A percentile compares a stretch with the other conserved stretches of the same genome.
These are phyloP conservation scores for Lizonia empirigonia DNA, from an alignment of 2,329 filamentous ascomycete genomes.

Conservation along the genomic window DNA sequence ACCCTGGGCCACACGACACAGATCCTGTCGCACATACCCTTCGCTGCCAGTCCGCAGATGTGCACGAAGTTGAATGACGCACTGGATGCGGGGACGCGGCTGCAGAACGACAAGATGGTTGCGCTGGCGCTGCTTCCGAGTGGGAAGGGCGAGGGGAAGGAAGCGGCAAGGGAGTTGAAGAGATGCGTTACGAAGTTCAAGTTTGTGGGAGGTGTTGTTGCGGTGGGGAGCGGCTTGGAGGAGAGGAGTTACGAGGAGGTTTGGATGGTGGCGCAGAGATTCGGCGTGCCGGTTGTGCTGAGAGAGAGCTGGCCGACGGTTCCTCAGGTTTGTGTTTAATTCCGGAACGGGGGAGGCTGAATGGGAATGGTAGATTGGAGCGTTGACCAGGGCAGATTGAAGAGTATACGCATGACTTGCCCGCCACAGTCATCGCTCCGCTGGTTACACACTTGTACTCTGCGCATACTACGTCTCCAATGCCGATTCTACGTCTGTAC, in stretches of 20 bases:
- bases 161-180: constrained; percentile 46
- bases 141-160: constrained; percentile 31
- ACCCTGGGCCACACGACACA: constrained; percentile 28
- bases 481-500: constrained; percentile 58
- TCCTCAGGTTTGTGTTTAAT: constrained; percentile 21
- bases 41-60: constrained; percentile 18
- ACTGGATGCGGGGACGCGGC: constrained; percentile 23
- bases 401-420: constrained; percentile 20
- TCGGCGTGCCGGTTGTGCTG: constrained; percentile 48
- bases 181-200: constrained; percentile 52
- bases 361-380: background rate
- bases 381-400: constrained; percentile 19
- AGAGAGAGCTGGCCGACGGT: constrained; percentile 27
- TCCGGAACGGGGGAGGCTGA: no score
- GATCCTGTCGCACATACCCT: constrained; percentile 35
- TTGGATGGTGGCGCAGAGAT: constrained; percentile 48
- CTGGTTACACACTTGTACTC: constrained; percentile 42
- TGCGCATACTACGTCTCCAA: constrained; percentile 58
- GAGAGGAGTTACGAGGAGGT: constrained; percentile 51
- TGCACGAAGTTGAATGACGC: constrained; percentile 36
- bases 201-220: constrained; percentile 57
- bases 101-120: constrained; percentile 47
- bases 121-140: constrained; percentile 52
- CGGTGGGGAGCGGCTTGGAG: constrained; percentile 50
- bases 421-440: constrained; percentile 19